Base-by-base conservation (phyloP, 495 filamentous ascomycete species). In the Xylaria grammica region DNA sequence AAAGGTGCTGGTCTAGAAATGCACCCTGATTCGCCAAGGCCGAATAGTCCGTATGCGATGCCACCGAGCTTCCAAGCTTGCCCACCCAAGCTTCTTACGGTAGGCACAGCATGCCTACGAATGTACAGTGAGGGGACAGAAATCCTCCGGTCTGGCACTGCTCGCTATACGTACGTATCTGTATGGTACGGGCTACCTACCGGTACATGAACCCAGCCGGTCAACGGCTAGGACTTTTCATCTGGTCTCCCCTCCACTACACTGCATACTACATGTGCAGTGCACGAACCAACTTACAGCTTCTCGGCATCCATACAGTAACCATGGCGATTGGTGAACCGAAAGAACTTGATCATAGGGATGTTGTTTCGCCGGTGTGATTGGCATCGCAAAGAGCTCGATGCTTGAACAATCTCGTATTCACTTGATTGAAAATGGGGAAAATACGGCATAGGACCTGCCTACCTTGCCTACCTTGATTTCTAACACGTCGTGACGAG, bases 201-300 rank as follows among this genome's bases (percentile, higher is more conserved):
- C 32, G 32, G 40, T 17, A 42, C 42, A 58, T 48, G 58, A 61
- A 61, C 58, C 46, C 58, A 45, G 29, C 46, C 27, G 24, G 46
- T 8, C 58, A 34, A 30, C 49, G 26, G 32, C 22, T 5, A 8
- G 24, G 49, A 24, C n/a, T n/a, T n/a, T n/a, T n/a, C n/a, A n/a
- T n/a, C n/a, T n/a, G n/a, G n/a, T n/a, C n/a, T 36, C 5, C 11
- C 34, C 34, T 36, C 5, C 34, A 36, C 34, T 36, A 36, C 34
- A 36, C 11, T 11, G n/a, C n/a, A n/a, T n/a, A n/a, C n/a, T n/a
- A n/a, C n/a, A n/a, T n/a, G n/a, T n/a, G n/a, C n/a, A 5, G 20
- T 46, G 17, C 15, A 5, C 5, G 15, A 6, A n/a, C 46, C 46
- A 50, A 10, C 44, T 24, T 38, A 17, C 36, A 38, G 26, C 38